Conservation (phyloP, 345 rosid genomes). For the Populus tremula region DNA sequence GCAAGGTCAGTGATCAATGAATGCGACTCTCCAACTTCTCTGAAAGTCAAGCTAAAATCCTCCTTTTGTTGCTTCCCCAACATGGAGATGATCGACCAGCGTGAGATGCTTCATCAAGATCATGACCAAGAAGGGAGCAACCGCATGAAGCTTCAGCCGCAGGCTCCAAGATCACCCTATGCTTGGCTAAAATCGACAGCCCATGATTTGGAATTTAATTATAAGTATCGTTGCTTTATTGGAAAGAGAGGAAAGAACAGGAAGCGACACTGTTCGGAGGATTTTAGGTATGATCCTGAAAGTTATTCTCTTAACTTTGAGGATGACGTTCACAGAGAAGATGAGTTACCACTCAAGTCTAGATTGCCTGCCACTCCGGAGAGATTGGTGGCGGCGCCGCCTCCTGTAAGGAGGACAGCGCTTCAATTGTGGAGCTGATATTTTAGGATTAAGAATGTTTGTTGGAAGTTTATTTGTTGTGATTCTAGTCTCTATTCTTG, state of each 20-base stretch:
- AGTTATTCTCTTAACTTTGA: constrained; percentile 76
- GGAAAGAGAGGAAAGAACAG: constrained; percentile 32
- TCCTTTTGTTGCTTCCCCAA: constrained; percentile 45
- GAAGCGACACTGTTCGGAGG: constrained; percentile 36
- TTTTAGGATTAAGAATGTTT: neutral
- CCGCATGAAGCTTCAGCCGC: constrained; percentile 4
- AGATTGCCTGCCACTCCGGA: constrained; percentile 54
- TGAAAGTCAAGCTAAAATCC: constrained; percentile 35
- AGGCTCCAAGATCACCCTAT: constrained; percentile 41
- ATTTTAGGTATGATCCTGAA: constrained; percentile 60
- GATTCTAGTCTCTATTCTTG: no score
- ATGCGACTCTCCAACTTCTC: constrained; percentile 33
- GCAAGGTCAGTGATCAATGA: constrained; percentile 28
- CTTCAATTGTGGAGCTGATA: neutral
- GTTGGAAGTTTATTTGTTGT: neutral
- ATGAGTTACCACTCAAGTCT: constrained; percentile 38
- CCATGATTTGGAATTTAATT: constrained; percentile 41
- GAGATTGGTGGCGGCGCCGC: constrained; percentile 1
- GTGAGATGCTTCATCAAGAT: neutral
- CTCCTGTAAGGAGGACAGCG: neutral
- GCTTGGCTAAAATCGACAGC: constrained; percentile 42
- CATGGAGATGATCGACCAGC: neutral
- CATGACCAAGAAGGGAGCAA: neutral
- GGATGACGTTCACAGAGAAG: constrained; percentile 35
- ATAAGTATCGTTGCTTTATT: constrained; percentile 39